Evolutionary conservation across 108 stramenopile genomes (phyloP).

Genomic region (Cyclotella cryptica): DNA sequence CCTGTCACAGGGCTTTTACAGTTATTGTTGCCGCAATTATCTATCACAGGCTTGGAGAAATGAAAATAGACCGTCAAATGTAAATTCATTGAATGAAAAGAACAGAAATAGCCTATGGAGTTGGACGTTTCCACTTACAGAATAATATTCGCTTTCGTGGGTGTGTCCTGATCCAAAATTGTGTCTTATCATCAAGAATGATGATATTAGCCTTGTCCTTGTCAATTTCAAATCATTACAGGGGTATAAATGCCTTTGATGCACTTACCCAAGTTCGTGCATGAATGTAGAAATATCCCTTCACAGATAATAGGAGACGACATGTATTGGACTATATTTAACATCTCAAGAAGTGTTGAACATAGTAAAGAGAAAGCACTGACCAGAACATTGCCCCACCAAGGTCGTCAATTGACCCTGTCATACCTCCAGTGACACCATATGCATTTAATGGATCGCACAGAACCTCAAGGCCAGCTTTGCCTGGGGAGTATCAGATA

Average conservation of each 20-base stretch:
- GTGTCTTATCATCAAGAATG: neutral
- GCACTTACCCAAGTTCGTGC: slow-evolving; percentile 8
- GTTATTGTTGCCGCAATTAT: neutral
- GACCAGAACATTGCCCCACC: neutral
- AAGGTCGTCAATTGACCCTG: neutral
- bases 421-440: neutral
- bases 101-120: neutral
- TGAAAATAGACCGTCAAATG: neutral
- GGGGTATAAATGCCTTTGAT: neutral
- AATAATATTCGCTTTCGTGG: neutral
- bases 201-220: neutral
- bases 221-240: neutral
- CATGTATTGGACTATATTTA: neutral
- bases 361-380: neutral
- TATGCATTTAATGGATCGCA: neutral
- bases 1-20: neutral
- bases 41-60: neutral
- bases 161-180: slow-evolving; percentile 13
- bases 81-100: neutral
- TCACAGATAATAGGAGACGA: neutral
- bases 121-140: neutral
- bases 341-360: neutral
- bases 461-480: neutral
- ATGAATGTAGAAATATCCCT: neutral
- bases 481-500: too few relatives aligned